Percentiles rank a stretch among this genome's conserved stretches.
These are phyloP conservation scores for Ramularia collo-cygni DNA, from an alignment of 2,329 filamentous ascomycete species.

Conservation along the genomic window DNA sequence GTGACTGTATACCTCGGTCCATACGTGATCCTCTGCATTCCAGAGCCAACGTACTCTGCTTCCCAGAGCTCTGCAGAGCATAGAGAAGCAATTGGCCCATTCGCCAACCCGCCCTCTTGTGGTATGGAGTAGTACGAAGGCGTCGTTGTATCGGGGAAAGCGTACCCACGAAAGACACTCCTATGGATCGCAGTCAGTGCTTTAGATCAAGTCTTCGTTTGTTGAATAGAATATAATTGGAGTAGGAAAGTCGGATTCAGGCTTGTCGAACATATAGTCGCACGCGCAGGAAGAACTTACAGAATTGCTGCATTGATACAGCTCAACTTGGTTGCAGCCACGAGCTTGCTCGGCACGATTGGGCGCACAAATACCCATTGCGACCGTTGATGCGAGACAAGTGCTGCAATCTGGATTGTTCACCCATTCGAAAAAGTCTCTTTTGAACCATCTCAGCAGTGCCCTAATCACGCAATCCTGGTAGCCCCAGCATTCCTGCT, in stretches of 20 bases:
- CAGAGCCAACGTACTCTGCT: slow-evolving; percentile 93
- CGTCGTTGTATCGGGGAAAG: slow-evolving; percentile 90
- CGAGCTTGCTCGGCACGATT: slow-evolving; percentile 83
- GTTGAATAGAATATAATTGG: too few species aligned
- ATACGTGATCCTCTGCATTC: slow-evolving; percentile 96
- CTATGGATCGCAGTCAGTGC: slow-evolving; percentile 22
- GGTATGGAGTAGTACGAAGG: slow-evolving; percentile 85
- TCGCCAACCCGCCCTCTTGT: slow-evolving; percentile 82
- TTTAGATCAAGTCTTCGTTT: too few species aligned
- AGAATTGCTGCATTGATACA: slow-evolving; percentile 76
- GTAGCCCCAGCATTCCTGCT: slow-evolving; percentile 84
- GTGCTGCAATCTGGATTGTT: slow-evolving; percentile 84
- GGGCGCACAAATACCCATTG: slow-evolving; percentile 74
- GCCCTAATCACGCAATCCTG: slow-evolving; percentile 93
- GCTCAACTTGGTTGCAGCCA: slow-evolving; percentile 78
- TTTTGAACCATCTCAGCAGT: slow-evolving; percentile 90
- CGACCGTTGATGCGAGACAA: slow-evolving; percentile 76
- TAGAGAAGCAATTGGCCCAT: slow-evolving; percentile 98
- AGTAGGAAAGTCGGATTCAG: too few species aligned
- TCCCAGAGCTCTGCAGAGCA: slow-evolving; percentile 90
- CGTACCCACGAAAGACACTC: slow-evolving; percentile 74
- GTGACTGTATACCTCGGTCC: slow-evolving; percentile 95
- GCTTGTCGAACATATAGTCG: too few species aligned
- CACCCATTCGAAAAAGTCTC: slow-evolving; percentile 91
- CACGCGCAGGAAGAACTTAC: slow-evolving; percentile 19